Base-by-base conservation (phyloP, 306 rosid species). In the Hippophae tibetana region DNA sequence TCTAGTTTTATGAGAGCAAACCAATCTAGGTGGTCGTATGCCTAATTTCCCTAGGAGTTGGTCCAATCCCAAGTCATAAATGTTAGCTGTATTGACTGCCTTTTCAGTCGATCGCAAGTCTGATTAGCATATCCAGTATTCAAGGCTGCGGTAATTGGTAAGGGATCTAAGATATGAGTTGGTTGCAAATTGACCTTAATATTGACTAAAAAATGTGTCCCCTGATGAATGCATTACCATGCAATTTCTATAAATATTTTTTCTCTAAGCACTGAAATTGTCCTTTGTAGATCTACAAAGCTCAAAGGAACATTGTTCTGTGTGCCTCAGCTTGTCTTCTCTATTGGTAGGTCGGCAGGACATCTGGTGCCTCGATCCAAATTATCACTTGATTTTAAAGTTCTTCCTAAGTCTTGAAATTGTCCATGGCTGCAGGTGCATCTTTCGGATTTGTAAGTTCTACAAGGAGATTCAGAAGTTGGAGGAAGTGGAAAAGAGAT, bases 401-500 rank as follows among this genome's bases (percentile, higher is more conserved):
- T 11, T 60, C 13, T 13, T 44, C 0, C 7, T 7, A 48, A 7
- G 48, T 9, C 46, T 43, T 72, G n/a, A 49, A 72, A 43, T 74
- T 67, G 49, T 66, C 44, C 38, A 31, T 31, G 38, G 53, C 27
- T 60, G 72, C 94, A 93, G 99, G 99, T 78, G 60, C 50, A 71
- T 88, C 47, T 63, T 60, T 72, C 85, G 96, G 58, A 68, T 93
- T 26, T 84, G 95, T 58, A 88, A 88, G 74, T 80, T 67, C 60
- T 68, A 79, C 80, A 88, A 84, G 79, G 94, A 93, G n/a, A 65
- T 93, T 50, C 69, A 88, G 60, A 75, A 53, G 31, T 58, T 88
- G 82, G 99, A 88, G 88, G 94, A 84, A 69, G 80, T 80, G 75
- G 99, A 93, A 81, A 93, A 86, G 90, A 79, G 86, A 72, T 49